Conservation (phyloP, 192 early-diverging fungal species). For the Linnemannia hyalina region DNA sequence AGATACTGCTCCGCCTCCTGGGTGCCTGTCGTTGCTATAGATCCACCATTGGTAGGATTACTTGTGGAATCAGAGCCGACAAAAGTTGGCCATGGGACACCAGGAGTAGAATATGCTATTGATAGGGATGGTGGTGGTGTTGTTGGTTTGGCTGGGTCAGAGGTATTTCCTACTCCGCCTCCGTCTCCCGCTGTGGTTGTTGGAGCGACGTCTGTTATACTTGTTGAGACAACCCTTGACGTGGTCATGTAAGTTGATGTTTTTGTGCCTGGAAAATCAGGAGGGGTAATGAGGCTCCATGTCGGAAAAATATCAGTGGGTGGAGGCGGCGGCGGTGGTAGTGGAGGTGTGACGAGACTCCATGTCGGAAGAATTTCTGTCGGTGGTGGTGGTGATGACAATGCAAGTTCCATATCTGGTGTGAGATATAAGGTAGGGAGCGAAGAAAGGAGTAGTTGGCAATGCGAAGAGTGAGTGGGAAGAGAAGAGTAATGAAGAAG, state of each 20-base stretch:
- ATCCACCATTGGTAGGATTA: not conserved
- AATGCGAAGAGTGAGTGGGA: not conserved
- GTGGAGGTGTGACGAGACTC: not conserved
- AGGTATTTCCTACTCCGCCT: too few relatives aligned
- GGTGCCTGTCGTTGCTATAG: not conserved
- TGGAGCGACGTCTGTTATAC: too few relatives aligned
- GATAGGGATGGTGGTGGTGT: too few relatives aligned
- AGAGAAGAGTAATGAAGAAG: not conserved
- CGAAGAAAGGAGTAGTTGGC: not conserved
- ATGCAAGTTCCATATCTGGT: not conserved
- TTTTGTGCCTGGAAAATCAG: not conserved
- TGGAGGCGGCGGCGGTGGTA: not conserved
- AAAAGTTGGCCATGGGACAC: too few relatives aligned
- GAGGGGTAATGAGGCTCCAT: not conserved
- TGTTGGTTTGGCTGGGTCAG: too few relatives aligned
- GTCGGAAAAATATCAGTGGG: not conserved
- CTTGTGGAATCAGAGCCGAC: too few relatives aligned
- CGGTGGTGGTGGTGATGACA: not conserved
- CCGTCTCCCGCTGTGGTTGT: too few relatives aligned
- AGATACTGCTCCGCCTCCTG: not conserved
- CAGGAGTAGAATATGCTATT: too few relatives aligned
- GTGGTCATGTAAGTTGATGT: not conserved
- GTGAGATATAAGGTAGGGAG: too few relatives aligned
- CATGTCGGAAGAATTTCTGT: not conserved
- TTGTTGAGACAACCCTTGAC: too few relatives aligned